These are phyloP conservation scores for Oxytropis ochrocephala DNA, from an alignment of 306 rosid species.

Conservation along the genomic window DNA sequence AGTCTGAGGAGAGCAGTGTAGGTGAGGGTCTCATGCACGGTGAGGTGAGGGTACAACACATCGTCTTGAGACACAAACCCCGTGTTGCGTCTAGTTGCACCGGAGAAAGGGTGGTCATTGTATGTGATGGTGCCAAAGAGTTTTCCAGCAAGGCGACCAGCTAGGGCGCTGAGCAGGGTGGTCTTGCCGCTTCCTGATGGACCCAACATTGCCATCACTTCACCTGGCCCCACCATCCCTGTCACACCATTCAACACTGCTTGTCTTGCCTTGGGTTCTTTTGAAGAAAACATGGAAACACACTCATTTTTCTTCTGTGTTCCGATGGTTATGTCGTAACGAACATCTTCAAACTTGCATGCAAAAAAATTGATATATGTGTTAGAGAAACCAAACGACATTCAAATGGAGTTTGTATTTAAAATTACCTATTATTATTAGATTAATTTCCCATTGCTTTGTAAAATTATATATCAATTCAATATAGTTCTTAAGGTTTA, in stretches of 20 bases:
- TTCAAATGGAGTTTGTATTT: no score
- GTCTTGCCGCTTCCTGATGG: conserved; percentile 83
- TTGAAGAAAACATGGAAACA: neutral
- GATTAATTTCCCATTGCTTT: no score
- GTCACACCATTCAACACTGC: conserved; percentile 43
- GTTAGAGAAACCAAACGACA: neutral
- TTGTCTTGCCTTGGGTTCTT: conserved; percentile 23
- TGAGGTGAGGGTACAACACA: conserved; percentile 58
- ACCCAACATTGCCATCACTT: conserved; percentile 70
- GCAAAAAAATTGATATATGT: neutral
- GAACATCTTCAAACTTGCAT: conserved; percentile 61
- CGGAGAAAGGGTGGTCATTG: conserved; percentile 45
- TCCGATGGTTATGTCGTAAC: conserved; percentile 25
- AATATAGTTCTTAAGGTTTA: no score
- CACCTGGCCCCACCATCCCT: conserved; percentile 55
- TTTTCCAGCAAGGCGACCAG: conserved; percentile 44
- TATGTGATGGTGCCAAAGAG: conserved; percentile 47
- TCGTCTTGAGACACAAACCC: conserved; percentile 75
- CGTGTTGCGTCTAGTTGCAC: conserved; percentile 44
- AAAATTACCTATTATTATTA: no score
- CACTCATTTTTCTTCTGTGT: conserved; percentile 19
- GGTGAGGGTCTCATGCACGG: conserved; percentile 51
- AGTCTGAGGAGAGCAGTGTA: conserved; percentile 56
- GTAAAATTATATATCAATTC: no score
- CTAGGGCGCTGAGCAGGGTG: conserved; percentile 55